Evolutionary conservation across 2,329 filamentous ascomycete genomes (phyloP).

Genomic region (Penicillium fuscoglaucum): DNA sequence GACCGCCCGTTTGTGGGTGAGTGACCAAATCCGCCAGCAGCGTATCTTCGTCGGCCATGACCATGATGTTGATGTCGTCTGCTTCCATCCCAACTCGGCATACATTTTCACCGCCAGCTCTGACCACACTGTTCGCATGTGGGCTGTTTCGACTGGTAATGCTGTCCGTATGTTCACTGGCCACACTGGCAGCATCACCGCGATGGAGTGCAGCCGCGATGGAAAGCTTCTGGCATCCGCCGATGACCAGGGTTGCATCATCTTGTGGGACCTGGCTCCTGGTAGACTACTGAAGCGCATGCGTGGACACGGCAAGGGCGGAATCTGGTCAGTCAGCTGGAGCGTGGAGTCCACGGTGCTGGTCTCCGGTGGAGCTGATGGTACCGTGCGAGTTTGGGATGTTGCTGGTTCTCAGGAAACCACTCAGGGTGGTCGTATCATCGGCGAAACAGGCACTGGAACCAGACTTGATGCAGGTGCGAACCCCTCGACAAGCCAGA

Average conservation of each 20-base stretch:
- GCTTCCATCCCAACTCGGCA: conserved; percentile 91
- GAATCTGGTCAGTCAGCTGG: conserved; percentile 91
- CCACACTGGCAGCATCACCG: conserved; percentile 82
- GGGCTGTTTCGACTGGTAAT: conserved; percentile 83
- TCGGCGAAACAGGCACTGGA: conserved; percentile 51
- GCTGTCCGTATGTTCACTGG: conserved; percentile 91
- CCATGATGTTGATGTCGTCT: conserved; percentile 83
- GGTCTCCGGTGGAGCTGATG: conserved; percentile 86
- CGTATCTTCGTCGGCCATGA: conserved; percentile 91
- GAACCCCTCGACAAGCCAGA: conserved; percentile 46
- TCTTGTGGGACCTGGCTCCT: conserved; percentile 90
- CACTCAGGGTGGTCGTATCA: conserved; percentile 54
- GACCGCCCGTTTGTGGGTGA: conserved; percentile 86
- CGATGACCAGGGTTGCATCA: conserved; percentile 83
- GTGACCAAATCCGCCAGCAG: conserved; percentile 85
- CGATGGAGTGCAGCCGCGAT: conserved; percentile 80
- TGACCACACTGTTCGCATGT: conserved; percentile 96
- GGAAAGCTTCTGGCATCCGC: conserved; percentile 90
- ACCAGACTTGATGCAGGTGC: conserved; percentile 55
- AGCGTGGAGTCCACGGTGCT: conserved; percentile 89
- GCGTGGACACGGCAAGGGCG: conserved; percentile 88
- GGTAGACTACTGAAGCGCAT: conserved; percentile 87
- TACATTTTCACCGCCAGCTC: conserved; percentile 93
- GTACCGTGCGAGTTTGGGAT: conserved; percentile 93
- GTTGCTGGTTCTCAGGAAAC: conserved; percentile 67